Base-by-base conservation (phyloP, 2,329 filamentous ascomycete genomes). In the Dothistroma pini region DNA sequence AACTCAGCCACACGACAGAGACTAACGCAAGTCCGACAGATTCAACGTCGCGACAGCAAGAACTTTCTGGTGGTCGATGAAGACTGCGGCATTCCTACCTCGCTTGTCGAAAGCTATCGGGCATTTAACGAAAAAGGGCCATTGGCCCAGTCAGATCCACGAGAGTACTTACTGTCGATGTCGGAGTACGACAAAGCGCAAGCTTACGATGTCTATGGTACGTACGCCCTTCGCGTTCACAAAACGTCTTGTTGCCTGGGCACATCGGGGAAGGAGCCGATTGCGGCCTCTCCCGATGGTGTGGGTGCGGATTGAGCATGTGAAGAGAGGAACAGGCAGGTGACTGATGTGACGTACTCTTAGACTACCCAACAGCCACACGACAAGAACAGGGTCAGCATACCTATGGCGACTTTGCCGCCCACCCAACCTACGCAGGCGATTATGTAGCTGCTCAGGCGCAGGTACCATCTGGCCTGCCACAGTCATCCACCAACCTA, bases 171-270 rank as follows among this genome's bases (percentile, higher is more conserved):
- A 71, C 79, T 90, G 78, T 86, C 89, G 78, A 93, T 93, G 89
- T 89, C 90, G 76, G 88, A 88, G 78, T 93, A 91, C 82, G 82
- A 83, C 73, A 96, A 96, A 79, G 78, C 86, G 61, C 86, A 89
- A 76, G 82, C 87, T 77, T 83, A 88, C 76, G 89, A 88, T 76
- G 84, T 93, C 80, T 89, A 93, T 78, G 89, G 92, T 96, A 81
- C 80, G 91, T 87, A 61, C 58, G 25, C 58, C 53, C 52, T 48
- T 59, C 54, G 51, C n/a, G 21, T 35, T 51, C 12, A 11, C 31
- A 35, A 16, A n/a, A 52, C 52, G 52, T 60, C 57, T 56, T 32
- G 56, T 44, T 56, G 56, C 60, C 60, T 62, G 48, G 35, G 16
- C 19, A 54, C 9, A 19, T 35, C 53, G 52, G 58, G 51, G 52